Evolutionary conservation across 2,329 filamentous ascomycete species (phyloP).

Genomic region (Aspergillus persii): DNA sequence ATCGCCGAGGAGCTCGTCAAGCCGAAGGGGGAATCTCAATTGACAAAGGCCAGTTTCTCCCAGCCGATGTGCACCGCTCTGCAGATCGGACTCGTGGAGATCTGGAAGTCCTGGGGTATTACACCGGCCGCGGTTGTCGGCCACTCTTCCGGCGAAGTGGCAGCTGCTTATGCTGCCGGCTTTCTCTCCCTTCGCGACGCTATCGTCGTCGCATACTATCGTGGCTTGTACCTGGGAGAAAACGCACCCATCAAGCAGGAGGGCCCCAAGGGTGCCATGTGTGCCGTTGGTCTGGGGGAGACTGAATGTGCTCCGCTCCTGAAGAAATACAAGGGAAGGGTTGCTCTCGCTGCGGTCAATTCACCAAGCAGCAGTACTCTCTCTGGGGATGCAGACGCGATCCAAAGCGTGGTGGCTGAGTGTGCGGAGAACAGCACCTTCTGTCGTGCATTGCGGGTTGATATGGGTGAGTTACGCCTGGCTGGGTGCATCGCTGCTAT

Average conservation of each 20-base stretch:
- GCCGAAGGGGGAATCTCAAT: background rate
- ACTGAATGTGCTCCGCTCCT: constrained; percentile 10
- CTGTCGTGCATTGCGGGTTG: too few relatives aligned
- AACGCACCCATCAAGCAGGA: background rate
- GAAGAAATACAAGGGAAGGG: constrained; percentile 13
- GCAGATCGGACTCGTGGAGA: background rate
- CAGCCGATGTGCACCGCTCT: background rate
- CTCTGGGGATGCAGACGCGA: constrained; percentile 29
- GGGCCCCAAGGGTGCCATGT: constrained; percentile 20
- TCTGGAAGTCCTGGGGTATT: constrained; percentile 11
- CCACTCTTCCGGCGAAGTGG: constrained; percentile 23
- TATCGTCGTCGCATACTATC: background rate
- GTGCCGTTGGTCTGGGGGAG: constrained; percentile 19
- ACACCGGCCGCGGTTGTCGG: constrained; percentile 14
- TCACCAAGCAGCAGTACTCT: constrained; percentile 37
- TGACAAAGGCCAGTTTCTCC: background rate
- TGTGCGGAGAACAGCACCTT: too few relatives aligned
- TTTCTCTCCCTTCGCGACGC: constrained; percentile 10
- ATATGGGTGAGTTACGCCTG: too few relatives aligned
- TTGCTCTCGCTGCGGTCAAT: constrained; percentile 39
- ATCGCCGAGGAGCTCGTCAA: constrained; percentile 5
- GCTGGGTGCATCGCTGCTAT: too few relatives aligned
- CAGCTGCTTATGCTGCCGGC: constrained; percentile 18
- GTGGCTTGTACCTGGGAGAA: background rate
- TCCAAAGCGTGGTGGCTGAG: constrained; percentile 1